These are phyloP conservation scores for Begonia peltatifolia DNA, from an alignment of 306 rosid genomes.

Conservation along the genomic window DNA sequence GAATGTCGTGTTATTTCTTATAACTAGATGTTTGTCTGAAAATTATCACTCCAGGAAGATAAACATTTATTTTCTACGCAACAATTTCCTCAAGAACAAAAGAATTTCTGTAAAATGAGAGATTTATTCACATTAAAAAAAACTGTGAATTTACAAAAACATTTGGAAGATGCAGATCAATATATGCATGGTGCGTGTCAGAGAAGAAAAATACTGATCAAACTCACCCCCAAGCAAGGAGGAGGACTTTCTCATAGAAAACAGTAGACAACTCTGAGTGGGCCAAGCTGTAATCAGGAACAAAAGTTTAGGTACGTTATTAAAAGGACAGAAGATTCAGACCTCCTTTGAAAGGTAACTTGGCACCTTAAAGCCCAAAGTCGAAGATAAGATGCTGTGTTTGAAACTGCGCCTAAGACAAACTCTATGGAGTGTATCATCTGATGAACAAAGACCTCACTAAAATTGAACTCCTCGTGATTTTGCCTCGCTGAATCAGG, in stretches of 20 bases:
- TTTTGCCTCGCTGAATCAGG: constrained; percentile 85
- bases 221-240: constrained; percentile 98
- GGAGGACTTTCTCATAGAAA: constrained; percentile 94
- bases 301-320: constrained; percentile 10
- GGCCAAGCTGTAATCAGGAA: constrained; percentile 71
- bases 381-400: constrained; percentile 98
- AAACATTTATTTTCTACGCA: no score
- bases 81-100: no score
- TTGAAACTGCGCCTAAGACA: constrained; percentile 94
- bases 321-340: constrained; percentile 4
- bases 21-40: not conserved
- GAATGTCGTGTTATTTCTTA: not conserved
- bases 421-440: constrained; percentile 98
- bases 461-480: constrained; percentile 83
- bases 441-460: constrained; percentile 97
- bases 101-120: no score
- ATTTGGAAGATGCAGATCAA: no score
- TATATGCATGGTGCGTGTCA: no score
- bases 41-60: not conserved
- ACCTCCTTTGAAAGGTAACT: no score
- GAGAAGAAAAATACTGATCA: not conserved
- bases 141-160: not conserved
- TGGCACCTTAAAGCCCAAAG: constrained; percentile 96
- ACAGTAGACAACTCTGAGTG: constrained; percentile 98
- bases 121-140: not conserved